Conservation (phyloP, 192 early-diverging fungal species). For the Rhizophlyctis rosea region DNA sequence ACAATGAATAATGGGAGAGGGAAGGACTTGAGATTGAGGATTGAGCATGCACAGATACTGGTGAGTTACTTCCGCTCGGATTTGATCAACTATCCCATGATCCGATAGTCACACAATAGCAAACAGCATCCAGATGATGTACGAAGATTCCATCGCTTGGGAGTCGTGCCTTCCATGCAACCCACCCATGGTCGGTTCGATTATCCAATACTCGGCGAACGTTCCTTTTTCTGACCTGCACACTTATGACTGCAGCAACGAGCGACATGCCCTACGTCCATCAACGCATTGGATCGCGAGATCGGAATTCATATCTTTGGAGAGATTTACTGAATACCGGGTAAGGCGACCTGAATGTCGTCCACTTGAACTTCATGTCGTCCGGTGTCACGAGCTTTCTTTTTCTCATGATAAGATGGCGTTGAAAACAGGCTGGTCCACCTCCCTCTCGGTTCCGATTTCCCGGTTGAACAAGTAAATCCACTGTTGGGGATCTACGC, state of each 20-base stretch:
- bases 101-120: not conserved
- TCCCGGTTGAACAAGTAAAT: conserved; percentile 51
- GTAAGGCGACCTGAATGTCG: conserved; percentile 2
- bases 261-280: conserved; percentile 53
- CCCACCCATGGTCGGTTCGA: conserved; percentile 47
- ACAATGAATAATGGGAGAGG: not conserved
- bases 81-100: conserved; percentile 5
- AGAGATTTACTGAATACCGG: conserved; percentile 33
- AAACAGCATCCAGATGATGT: conserved; percentile 42
- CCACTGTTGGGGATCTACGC: conserved; percentile 55
- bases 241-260: conserved; percentile 33
- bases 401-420: not conserved
- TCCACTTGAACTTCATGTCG: not conserved
- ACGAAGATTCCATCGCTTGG: conserved; percentile 37
- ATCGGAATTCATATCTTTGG: conserved; percentile 53
- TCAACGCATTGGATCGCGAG: conserved; percentile 41
- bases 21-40: conserved; percentile 33
- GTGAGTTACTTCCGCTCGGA: conserved; percentile 24
- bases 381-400: not conserved
- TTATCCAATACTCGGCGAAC: not conserved
- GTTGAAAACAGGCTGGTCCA: conserved; percentile 22
- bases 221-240: not conserved
- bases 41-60: conserved; percentile 60
- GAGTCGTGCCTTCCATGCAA: conserved; percentile 55
- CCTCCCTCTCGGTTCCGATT: conserved; percentile 51